Evolutionary conservation across 257 asterid genomes (phyloP), one percentile per base, ranked within the genome.

Genomic region (Lycium ferocissimum): DNA sequence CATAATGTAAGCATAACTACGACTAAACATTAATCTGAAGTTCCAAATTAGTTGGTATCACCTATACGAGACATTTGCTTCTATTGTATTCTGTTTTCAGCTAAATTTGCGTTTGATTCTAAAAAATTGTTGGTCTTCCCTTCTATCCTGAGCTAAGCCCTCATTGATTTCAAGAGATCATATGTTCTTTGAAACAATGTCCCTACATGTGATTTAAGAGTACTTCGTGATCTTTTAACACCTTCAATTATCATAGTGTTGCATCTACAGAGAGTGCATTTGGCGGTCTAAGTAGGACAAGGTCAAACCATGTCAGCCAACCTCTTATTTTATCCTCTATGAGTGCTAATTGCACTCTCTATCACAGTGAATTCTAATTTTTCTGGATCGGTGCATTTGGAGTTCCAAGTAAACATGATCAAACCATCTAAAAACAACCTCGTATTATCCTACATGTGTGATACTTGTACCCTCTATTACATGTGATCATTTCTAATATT

Each of bases 51-150:
- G 45, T 75, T 49, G 45, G 62, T 51, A 49, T 49, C 40, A 75
- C 81, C 81, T 49, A 75, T 75, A 22, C 37, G 43, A 49, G 81
- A 49, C 81, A 22, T 75, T 49, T 49, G 61, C 62, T 73, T 73
- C 81, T 75, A 75, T 7, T 8, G 2, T 22, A 75, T 6, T 75
- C 1, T 75, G 43, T 15, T 75, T 13, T 8, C 22, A 75, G 43
- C 40, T 22, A 75, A 47, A 75, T 75, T 7, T 53, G 37, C 2
- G 22, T 49, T 73, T 49, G 22, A 13, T 53, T 49, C 62, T 15
- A 22, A 75, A 40, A 75, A 49, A 54, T 49, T 49, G 62, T 49
- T 47, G 43, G 45, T 7, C 7, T 4, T 49, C 13, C 45, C 37
- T 47, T 73, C 80, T 47, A 49, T 12, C 40, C 22, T 49, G 49